Conservation (phyloP, 306 rosid genomes). For the Bauhinia variegata region DNA sequence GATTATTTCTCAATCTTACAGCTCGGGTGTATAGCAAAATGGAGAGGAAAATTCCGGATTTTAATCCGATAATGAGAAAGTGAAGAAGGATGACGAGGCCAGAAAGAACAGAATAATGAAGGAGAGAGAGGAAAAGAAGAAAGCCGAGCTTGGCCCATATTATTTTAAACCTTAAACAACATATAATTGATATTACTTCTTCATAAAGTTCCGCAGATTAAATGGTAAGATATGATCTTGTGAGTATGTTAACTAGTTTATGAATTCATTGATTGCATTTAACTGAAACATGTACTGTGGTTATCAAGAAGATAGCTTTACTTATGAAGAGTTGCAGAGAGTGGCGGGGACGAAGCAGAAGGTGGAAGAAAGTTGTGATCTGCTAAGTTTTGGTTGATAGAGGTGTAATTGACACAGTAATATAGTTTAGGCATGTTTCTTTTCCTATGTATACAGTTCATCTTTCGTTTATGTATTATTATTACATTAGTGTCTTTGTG, state of each 20-base stretch:
- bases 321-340: no score
- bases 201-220: slow-evolving; percentile 24
- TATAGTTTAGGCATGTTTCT: no score
- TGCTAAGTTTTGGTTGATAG: no score
- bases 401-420: no score
- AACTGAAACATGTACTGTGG: no score
- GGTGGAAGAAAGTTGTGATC: no score
- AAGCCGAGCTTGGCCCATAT: slow-evolving; percentile 24
- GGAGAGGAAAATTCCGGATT: slow-evolving; percentile 60
- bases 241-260: background rate
- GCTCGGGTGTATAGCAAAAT: slow-evolving; percentile 16
- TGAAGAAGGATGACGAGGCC: slow-evolving; percentile 12
- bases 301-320: no score
- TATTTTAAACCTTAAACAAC: slow-evolving; percentile 3
- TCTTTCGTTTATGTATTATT: no score
- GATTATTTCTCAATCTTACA: slow-evolving; percentile 31
- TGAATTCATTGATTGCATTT: background rate
- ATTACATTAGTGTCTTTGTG: no score
- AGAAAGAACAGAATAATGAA: slow-evolving; percentile 37
- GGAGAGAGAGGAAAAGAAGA: slow-evolving; percentile 40
- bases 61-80: slow-evolving; percentile 45
- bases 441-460: no score
- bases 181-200: slow-evolving; percentile 21
- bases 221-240: slow-evolving; percentile 12
- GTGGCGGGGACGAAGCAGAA: no score